These are phyloP conservation scores for Blastobotrys terrestris DNA, from an alignment of 805 yeast genomes.

Conservation along the genomic window DNA sequence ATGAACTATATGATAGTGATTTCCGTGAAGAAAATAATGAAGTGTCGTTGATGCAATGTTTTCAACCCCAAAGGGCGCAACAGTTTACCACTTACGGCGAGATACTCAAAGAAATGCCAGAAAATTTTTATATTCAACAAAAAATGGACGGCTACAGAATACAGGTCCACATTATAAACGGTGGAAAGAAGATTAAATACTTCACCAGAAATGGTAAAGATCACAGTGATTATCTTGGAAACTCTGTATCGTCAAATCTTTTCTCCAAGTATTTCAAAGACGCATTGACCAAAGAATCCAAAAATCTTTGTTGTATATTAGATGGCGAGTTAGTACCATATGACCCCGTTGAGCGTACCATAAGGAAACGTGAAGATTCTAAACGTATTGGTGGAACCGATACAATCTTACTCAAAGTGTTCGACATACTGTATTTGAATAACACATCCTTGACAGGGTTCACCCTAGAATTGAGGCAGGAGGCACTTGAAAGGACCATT, in stretches of 20 bases:
- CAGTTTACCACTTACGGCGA: too few relatives aligned
- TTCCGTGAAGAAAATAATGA: slow-evolving; percentile 39
- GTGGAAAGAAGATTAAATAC: slow-evolving; percentile 42
- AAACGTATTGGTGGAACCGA: too few relatives aligned
- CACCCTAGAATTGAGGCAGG: slow-evolving; percentile 52
- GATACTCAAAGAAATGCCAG: slow-evolving; percentile 2
- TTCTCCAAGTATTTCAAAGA: slow-evolving; percentile 46
- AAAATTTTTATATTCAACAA: slow-evolving; percentile 70
- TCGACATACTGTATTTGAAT: slow-evolving; percentile 69
- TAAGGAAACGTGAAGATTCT: too few relatives aligned
- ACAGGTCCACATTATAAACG: slow-evolving; percentile 58
- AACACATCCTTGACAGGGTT: slow-evolving; percentile 51
- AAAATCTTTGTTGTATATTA: too few relatives aligned
- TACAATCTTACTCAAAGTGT: slow-evolving; percentile 46
- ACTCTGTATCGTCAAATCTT: slow-evolving; percentile 32
- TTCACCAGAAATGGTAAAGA: slow-evolving; percentile 68
- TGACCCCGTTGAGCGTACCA: too few relatives aligned
- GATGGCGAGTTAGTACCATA: slow-evolving; percentile 95
- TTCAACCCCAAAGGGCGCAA: slow-evolving; percentile 84
- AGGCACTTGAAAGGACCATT: slow-evolving; percentile 41
- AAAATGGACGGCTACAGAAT: slow-evolving; percentile 92
- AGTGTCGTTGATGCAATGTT: slow-evolving; percentile 47
- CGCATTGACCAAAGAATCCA: slow-evolving; percentile 31
- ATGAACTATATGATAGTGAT: slow-evolving; percentile 45
- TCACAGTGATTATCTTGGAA: slow-evolving; percentile 66